Evolutionary conservation across 192 early-diverging fungal genomes (phyloP), one percentile per base, ranked within the genome.

Genomic region (Endogone sp.): DNA sequence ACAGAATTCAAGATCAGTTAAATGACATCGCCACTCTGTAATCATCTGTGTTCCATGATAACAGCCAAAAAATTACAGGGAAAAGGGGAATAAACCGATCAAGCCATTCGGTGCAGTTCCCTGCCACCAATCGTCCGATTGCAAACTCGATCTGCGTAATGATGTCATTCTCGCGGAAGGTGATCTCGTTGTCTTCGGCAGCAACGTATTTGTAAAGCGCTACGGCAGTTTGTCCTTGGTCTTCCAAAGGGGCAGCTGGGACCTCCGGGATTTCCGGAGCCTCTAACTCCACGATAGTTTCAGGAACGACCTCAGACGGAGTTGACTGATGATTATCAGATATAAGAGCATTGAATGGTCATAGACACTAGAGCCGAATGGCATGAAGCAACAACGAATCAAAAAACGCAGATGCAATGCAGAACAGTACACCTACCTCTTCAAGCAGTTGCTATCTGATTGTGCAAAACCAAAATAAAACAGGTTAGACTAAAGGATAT

Each of bases 171-270:
- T 89, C 91, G 0, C 28, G 30, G 71, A 98, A 96, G 6, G 87
- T 82, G 25, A 98, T 79, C 75, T 98, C 96, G 75, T 95, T 94
- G 6, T 87, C 89, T 68, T 96, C 95, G 3, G 81, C 85, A 3
- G 94, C 93, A 13, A 85, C 85, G 73, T 95, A 98, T 63, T 95
- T 93, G 73, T 94, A 98, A 22, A 90, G 63, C 0, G 88, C 90
- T 21, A 83, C 60, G 4, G 90, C 89, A 13, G 83, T 71, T 22
- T 78, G 74, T 25, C 71, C 72, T 10, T 75, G 71, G 56, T 73
- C 59, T 30, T 72, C 79, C 27, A 68, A 64, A 63, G 72, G 64
- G 2, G 68, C 29, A 37, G 56, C 66, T 16, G 67, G 37, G 37
- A 49, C 37, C 24, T 56, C 63, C 20, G 68, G 71, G 8, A 66